Evolutionary conservation across 1,284 basidiomycete species (phyloP).

Genomic region (Puccinia sorghi): DNA sequence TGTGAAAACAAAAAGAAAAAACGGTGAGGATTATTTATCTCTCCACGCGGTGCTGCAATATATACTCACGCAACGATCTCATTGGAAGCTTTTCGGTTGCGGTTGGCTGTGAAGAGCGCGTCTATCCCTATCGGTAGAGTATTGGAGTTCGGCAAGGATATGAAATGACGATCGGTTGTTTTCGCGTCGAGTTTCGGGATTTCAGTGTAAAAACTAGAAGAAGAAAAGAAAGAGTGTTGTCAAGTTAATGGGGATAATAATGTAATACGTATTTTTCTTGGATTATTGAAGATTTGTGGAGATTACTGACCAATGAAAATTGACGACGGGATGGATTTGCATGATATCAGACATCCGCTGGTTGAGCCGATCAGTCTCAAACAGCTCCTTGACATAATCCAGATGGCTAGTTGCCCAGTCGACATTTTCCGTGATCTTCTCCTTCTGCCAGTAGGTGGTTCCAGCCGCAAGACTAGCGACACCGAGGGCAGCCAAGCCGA

Average conservation of each 20-base stretch:
- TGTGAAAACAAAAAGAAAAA: no score
- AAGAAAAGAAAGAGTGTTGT: no score
- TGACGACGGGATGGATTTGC: conserved; percentile 17
- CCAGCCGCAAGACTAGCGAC: conserved; percentile 42
- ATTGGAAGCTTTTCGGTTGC: conserved; percentile 24
- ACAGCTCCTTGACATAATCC: conserved; percentile 44
- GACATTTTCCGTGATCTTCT: conserved; percentile 39
- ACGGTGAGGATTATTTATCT: no score
- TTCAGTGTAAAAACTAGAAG: conserved; percentile 38
- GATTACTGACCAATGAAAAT: conserved; percentile 38
- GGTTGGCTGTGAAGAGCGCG: conserved; percentile 21
- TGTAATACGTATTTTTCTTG: no score
- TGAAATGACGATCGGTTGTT: conserved; percentile 33
- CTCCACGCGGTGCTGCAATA: no score
- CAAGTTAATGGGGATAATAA: neutral
- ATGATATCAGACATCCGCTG: conserved; percentile 23
- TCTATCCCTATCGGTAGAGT: conserved; percentile 9
- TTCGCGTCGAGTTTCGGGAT: conserved; percentile 24
- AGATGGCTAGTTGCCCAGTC: conserved; percentile 38
- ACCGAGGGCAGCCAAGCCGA: conserved; percentile 36
- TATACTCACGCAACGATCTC: conserved; percentile 39
- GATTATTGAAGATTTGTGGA: neutral
- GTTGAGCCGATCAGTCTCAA: conserved; percentile 22
- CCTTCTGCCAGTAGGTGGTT: conserved; percentile 42
- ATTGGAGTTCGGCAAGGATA: conserved; percentile 25